phyloP scores from a whole-genome alignment of 805 yeast genomes.

The Ogataea ganodermae region DNA sequence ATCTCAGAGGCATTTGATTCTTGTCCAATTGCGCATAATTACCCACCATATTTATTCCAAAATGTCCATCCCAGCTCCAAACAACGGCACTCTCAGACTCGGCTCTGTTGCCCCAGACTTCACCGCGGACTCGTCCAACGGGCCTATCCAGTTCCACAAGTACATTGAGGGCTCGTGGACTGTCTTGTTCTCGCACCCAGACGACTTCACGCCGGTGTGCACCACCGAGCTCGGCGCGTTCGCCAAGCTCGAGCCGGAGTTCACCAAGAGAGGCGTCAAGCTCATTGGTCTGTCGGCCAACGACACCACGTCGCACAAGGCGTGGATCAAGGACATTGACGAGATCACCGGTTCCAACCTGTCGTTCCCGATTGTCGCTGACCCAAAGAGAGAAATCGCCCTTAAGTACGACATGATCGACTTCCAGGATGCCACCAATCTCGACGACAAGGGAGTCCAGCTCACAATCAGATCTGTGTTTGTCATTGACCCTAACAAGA shows the following conservation, averaged over 20 bases:
- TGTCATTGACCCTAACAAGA: constrained; percentile 67
- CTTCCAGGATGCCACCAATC: constrained; percentile 65
- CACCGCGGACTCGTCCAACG: constrained; percentile 61
- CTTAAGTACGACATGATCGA: constrained; percentile 69
- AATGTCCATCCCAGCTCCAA: constrained; percentile 45
- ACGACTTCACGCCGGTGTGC: constrained; percentile 78
- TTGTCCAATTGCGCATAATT: too few relatives aligned
- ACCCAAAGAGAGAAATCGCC: constrained; percentile 61
- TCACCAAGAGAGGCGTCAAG: constrained; percentile 62
- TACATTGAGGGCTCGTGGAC: constrained; percentile 64
- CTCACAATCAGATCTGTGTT: constrained; percentile 72
- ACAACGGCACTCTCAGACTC: constrained; percentile 42
- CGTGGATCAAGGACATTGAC: constrained; percentile 73
- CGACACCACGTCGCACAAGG: constrained; percentile 58
- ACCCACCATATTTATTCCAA: constrained; percentile 1
- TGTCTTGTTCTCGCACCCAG: constrained; percentile 73
- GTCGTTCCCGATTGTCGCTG: constrained; percentile 70
- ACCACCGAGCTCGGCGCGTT: constrained; percentile 80
- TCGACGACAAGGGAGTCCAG: constrained; percentile 64
- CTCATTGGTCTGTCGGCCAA: constrained; percentile 71
- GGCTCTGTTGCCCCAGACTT: constrained; percentile 75
- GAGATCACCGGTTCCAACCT: constrained; percentile 62
- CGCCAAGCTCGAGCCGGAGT: constrained; percentile 70
- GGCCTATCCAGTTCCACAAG: constrained; percentile 63
- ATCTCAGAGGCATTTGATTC: neutral